Percentiles rank a stretch among this genome's conserved stretches.
Evolutionary conservation across 495 filamentous ascomycete genomes (phyloP).

Genomic region (Trichoderma gamsii): DNA sequence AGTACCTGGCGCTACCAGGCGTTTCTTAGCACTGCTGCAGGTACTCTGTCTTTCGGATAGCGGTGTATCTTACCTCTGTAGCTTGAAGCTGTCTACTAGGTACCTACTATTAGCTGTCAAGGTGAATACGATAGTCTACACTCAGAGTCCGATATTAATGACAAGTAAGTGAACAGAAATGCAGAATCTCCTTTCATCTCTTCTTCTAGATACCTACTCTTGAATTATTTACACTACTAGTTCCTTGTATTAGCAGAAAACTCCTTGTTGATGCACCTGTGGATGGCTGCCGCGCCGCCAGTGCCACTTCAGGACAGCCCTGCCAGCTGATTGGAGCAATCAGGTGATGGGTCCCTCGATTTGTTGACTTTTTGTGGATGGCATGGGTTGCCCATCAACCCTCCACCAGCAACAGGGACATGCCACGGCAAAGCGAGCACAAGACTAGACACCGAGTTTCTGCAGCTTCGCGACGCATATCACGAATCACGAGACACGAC

Average conservation of each 20-base stretch:
- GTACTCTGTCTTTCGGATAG: no score
- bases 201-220: no score
- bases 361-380: conserved; percentile 8
- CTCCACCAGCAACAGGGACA: background rate
- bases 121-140: no score
- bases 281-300: background rate
- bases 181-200: no score
- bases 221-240: no score
- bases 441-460: conserved; percentile 4
- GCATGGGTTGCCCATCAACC: background rate
- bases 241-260: background rate
- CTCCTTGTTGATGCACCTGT: conserved; percentile 1
- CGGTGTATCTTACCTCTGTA: no score
- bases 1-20: conserved; percentile 4
- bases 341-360: conserved; percentile 1
- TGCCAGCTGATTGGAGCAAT: conserved; percentile 6
- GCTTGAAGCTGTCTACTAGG: no score
- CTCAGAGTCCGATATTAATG: no score
- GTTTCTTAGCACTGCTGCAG: background rate
- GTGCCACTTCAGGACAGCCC: background rate
- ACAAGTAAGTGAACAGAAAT: no score
- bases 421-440: background rate
- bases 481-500: background rate
- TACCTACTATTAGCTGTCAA: no score
- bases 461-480: background rate